phyloP scores from a whole-genome alignment of 306 rosid species.

The Datisca glomerata region DNA sequence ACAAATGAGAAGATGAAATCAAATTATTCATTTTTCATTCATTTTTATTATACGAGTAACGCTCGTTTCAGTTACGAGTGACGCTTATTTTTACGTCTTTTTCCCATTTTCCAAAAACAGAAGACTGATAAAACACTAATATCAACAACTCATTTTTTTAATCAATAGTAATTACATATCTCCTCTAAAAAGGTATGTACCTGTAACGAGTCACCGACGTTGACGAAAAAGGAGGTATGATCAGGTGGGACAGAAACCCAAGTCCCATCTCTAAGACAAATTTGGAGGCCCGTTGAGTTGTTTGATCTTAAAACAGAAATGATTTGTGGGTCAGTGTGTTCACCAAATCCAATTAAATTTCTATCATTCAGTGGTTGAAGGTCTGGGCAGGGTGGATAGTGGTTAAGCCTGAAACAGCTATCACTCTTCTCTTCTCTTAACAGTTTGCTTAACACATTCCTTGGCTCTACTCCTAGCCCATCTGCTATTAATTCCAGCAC shows the following conservation, averaged over 20 bases:
- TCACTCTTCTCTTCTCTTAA: constrained; percentile 52
- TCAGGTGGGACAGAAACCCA: constrained; percentile 83
- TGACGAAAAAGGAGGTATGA: constrained; percentile 51
- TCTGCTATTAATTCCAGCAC: constrained; percentile 57
- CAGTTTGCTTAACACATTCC: constrained; percentile 41
- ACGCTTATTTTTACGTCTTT: too few relatives aligned
- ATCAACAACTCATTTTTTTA: too few relatives aligned
- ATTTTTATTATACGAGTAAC: too few relatives aligned
- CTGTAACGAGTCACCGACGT: constrained; percentile 78
- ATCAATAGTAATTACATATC: too few relatives aligned
- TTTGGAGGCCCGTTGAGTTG: constrained; percentile 68
- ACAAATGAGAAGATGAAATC: too few relatives aligned
- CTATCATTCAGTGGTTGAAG: constrained; percentile 37
- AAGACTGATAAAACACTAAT: too few relatives aligned
- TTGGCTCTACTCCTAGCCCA: constrained; percentile 42
- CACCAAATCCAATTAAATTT: constrained; percentile 78
- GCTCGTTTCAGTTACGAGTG: too few relatives aligned
- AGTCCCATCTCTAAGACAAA: constrained; percentile 55
- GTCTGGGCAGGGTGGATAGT: constrained; percentile 58
- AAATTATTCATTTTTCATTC: too few relatives aligned
- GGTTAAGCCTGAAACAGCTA: constrained; percentile 46
- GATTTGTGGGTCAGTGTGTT: constrained; percentile 96
- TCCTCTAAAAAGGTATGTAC: constrained; percentile 17
- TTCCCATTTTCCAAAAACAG: too few relatives aligned
- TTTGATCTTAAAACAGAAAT: constrained; percentile 74